Conservation (phyloP, 225 moss, liverwort and hornwort species). For the Pleurozium schreberi region DNA sequence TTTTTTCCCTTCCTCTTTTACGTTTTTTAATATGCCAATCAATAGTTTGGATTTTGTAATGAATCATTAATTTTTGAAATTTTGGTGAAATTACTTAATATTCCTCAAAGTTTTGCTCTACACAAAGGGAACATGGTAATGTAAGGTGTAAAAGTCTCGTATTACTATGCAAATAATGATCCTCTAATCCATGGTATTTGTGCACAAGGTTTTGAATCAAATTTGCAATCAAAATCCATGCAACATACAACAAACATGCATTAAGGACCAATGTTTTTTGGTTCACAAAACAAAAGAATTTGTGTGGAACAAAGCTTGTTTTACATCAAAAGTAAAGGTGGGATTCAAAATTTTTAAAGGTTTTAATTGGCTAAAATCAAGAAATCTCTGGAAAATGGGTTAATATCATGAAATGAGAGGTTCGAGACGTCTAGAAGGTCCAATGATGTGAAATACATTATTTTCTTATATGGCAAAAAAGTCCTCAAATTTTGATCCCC, state of each 20-base stretch:
- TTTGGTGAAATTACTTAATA: too few species aligned
- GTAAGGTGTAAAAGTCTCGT: too few species aligned
- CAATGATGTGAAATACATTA: accelerated
- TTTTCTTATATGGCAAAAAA: accelerated
- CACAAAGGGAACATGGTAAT: too few species aligned
- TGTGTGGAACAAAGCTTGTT: accelerated
- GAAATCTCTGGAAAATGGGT: neutral
- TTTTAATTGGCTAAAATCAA: neutral
- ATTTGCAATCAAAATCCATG: neutral
- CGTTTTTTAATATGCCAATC: too few species aligned
- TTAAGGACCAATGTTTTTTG: neutral
- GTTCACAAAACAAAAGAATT: neutral
- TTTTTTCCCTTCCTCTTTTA: too few species aligned
- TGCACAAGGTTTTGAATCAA: too few species aligned
- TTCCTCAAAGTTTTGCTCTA: too few species aligned
- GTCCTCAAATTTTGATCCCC: accelerated
- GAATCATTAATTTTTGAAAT: too few species aligned
- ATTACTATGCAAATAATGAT: too few species aligned
- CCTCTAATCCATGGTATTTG: too few species aligned
- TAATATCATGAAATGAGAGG: neutral
- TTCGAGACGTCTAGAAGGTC: accelerated
- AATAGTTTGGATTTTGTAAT: too few species aligned
- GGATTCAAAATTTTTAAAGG: accelerated
- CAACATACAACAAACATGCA: neutral
- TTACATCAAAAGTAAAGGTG: accelerated